Percentiles rank a stretch among this genome's conserved stretches.
phyloP scores from a whole-genome alignment of 768 basidiomycete species.

The Lactarius deliciosus region DNA sequence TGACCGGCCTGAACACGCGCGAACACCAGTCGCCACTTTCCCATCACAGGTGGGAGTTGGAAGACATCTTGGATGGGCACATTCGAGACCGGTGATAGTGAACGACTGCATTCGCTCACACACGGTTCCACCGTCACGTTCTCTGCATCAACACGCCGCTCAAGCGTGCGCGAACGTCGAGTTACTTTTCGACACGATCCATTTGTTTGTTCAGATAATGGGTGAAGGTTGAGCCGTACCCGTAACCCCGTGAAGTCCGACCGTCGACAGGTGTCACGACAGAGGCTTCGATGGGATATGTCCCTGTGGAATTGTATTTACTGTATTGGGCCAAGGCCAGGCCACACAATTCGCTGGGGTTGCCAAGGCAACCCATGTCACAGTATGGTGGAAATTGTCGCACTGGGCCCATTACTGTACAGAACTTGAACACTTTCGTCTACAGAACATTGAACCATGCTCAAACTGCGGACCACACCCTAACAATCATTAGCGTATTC shows the following conservation, averaged over 20 bases:
- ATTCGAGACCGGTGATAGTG: background rate
- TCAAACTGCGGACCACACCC: background rate
- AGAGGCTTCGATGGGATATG: background rate
- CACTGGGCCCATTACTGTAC: background rate
- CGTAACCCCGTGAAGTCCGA: constrained; percentile 3
- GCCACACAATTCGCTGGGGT: constrained; percentile 2
- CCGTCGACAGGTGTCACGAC: constrained; percentile 2
- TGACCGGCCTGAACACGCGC: background rate
- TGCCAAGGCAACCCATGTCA: constrained; percentile 16
- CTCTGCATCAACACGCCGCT: constrained; percentile 2
- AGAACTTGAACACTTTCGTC: background rate
- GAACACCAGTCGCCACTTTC: background rate
- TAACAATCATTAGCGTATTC: background rate
- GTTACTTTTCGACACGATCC: background rate
- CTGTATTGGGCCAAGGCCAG: background rate
- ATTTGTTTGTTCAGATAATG: background rate
- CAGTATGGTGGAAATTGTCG: background rate
- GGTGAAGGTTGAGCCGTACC: background rate
- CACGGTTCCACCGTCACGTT: constrained; percentile 13
- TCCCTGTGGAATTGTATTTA: constrained; percentile 7
- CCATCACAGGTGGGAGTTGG: background rate
- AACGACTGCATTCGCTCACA: background rate
- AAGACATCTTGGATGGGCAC: background rate
- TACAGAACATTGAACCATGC: background rate
- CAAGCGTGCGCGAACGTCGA: background rate